Evolutionary conservation across 2,329 filamentous ascomycete genomes (phyloP).

Genomic region (Orbilia brochopaga): DNA sequence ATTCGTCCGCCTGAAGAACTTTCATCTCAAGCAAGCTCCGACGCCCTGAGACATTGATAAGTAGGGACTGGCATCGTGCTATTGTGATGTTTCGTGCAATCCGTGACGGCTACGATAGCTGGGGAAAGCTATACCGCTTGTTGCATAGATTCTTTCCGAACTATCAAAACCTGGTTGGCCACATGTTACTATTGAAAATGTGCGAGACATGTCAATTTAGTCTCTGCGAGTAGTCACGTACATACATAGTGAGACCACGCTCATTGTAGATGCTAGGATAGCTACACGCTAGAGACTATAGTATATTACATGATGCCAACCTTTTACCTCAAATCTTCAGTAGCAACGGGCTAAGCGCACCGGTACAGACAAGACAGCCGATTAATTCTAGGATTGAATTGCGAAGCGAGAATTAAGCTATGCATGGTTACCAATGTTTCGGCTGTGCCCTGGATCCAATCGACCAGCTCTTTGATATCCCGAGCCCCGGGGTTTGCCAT

Average conservation of each 20-base stretch:
- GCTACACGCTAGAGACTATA: too few species aligned
- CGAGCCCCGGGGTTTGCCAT: too few species aligned
- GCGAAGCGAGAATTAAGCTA: too few species aligned
- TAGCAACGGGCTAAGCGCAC: not conserved
- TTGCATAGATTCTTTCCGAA: not conserved
- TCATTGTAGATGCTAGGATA: not conserved
- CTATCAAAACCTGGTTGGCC: not conserved
- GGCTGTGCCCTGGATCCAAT: too few species aligned
- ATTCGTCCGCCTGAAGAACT: slow-evolving; percentile 95
- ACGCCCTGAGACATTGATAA: slow-evolving; percentile 60
- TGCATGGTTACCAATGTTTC: too few species aligned
- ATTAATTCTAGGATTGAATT: too few species aligned
- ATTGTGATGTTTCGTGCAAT: not conserved
- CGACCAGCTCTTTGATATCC: too few species aligned
- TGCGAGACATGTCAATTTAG: not conserved
- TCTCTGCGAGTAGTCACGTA: too few species aligned
- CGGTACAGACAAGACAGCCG: not conserved
- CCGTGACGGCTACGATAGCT: not conserved
- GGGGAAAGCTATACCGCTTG: not conserved
- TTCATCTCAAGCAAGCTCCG: slow-evolving; percentile 79
- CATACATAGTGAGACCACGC: not conserved
- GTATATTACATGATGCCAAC: too few species aligned
- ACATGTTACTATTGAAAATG: not conserved
- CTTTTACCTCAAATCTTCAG: not conserved
- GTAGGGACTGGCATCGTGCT: not conserved